Evolutionary conservation across 257 asterid genomes (phyloP), one percentile per base, ranked within the genome.

Genomic region (Solanum dulcamara): DNA sequence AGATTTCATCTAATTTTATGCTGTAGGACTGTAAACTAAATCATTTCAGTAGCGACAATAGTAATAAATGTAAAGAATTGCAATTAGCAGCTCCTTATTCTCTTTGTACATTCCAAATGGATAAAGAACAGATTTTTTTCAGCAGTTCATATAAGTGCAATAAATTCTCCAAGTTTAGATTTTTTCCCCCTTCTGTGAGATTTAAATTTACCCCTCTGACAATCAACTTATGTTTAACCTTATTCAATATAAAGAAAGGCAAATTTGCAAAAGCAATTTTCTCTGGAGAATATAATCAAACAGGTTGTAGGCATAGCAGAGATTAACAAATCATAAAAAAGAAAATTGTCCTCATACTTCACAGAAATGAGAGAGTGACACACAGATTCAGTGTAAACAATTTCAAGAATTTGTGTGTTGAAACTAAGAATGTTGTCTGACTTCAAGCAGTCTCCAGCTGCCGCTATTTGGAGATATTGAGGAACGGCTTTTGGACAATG

Each of bases 1-100:
- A 20, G 81, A 28, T 75, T 85, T 90, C 94, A 89, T 89, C 44
- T 46, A 64, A 79, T 79, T 1, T 48, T 79, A 30, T 48, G 64
- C 18, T 3, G 20, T 79, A 79, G 66, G 64, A 79, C 64, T 46
- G 18, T 79, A 72, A 72, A 40, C 55, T 40, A 40, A 72, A 72
- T 3, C 0, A 22, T n/a, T 48, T 79, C 71, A 48, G 64, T 17
- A 46, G 30, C 10, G 28, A 26, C 48, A 79, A 46, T 15, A 48
- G 26, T 28, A 67, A 17, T 42, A n/a, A n/a, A n/a, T n/a, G n/a
- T n/a, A 67, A 22, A 20, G 5, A 5, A 12, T 0, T 33, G 17
- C 35, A 35, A 15, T 67, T 17, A 67, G 8, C 42, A 67, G 44
- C 80, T 38, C 35, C 57, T 42, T 2, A 40, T 74, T 74, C 50